Evolutionary conservation across 805 yeast genomes (phyloP).

Genomic region (Cyberlindnera xishuangbannaensis): DNA sequence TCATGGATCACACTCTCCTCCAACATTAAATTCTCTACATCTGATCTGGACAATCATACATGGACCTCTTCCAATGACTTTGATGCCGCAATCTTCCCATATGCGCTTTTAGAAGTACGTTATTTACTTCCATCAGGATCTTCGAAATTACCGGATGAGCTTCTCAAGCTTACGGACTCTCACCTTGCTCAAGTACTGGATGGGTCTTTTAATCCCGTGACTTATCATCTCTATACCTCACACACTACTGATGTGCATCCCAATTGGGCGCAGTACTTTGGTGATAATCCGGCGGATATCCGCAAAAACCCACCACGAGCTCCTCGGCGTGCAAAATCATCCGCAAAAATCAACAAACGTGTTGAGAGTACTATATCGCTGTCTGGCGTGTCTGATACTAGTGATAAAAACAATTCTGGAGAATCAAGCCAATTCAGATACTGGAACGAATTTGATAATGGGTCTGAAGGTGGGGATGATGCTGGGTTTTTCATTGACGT

Average conservation of each 20-base stretch:
- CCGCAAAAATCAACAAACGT: conserved; percentile 35
- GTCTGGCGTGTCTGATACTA: conserved; percentile 4
- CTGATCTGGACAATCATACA: conserved; percentile 6
- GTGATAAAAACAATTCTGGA: conserved; percentile 6
- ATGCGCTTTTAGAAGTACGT: conserved; percentile 42
- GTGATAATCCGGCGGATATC: conserved; percentile 32
- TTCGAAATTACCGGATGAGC: conserved; percentile 14
- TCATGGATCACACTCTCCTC: conserved; percentile 23
- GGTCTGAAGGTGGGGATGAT: conserved; percentile 45
- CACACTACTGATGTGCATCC: conserved; percentile 30
- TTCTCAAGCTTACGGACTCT: conserved; percentile 37
- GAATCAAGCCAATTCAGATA: conserved; percentile 33
- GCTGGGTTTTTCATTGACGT: conserved; percentile 32
- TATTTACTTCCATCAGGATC: conserved; percentile 34
- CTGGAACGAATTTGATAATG: conserved; percentile 67
- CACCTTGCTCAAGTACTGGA: conserved; percentile 45
- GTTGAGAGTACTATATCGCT: conserved; percentile 2
- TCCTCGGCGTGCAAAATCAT: background rate
- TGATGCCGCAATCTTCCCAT: conserved; percentile 33
- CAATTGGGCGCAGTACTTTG: conserved; percentile 33
- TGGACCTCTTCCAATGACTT: conserved; percentile 17
- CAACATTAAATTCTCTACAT: conserved; percentile 15
- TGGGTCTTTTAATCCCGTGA: conserved; percentile 31
- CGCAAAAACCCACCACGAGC: conserved; percentile 26
- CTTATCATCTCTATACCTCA: conserved; percentile 24